These are phyloP conservation scores for Cornus controversa DNA, from an alignment of 148 eudicot genomes.

Conservation along the genomic window DNA sequence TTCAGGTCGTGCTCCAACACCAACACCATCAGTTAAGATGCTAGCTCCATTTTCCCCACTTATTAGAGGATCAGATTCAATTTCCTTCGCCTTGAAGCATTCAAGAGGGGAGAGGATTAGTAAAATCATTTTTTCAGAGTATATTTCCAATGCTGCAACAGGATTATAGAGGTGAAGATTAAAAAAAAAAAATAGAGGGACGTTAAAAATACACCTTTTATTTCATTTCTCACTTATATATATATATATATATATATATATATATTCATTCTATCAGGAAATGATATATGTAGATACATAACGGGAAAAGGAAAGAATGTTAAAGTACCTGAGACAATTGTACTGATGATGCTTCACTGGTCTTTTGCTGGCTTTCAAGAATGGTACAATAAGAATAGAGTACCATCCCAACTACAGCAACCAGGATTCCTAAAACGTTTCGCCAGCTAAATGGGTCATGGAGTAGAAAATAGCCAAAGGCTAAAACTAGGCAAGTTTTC, in stretches of 20 bases:
- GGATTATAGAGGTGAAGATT: neutral
- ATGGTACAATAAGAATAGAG: conserved; percentile 73
- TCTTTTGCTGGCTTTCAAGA: conserved; percentile 59
- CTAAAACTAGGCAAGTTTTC: conserved; percentile 84
- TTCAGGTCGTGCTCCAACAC: conserved; percentile 26
- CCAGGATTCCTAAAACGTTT: conserved; percentile 73
- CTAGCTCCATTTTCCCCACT: conserved; percentile 47
- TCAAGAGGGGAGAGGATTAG: neutral
- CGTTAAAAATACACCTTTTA: neutral
- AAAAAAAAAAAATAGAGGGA: neutral
- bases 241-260: too few relatives aligned
- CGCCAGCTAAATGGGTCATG: conserved; percentile 86
- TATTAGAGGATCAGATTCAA: conserved; percentile 57
- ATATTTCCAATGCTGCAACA: neutral
- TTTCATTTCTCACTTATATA: too few relatives aligned
- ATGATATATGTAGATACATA: neutral
- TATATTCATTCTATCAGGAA: neutral
- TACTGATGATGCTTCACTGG: conserved; percentile 44
- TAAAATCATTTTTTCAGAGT: neutral
- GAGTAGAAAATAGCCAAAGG: conserved; percentile 79
- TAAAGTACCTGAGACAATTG: conserved; percentile 56
- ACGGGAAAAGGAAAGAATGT: neutral
- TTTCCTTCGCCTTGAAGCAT: conserved; percentile 46
- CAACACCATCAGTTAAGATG: conserved; percentile 20
- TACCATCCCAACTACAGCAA: conserved; percentile 78